Percentiles rank a stretch among this genome's conserved stretches.
Conservation (phyloP, 2,329 filamentous ascomycete species). For the Apiospora rasikravindrae region DNA sequence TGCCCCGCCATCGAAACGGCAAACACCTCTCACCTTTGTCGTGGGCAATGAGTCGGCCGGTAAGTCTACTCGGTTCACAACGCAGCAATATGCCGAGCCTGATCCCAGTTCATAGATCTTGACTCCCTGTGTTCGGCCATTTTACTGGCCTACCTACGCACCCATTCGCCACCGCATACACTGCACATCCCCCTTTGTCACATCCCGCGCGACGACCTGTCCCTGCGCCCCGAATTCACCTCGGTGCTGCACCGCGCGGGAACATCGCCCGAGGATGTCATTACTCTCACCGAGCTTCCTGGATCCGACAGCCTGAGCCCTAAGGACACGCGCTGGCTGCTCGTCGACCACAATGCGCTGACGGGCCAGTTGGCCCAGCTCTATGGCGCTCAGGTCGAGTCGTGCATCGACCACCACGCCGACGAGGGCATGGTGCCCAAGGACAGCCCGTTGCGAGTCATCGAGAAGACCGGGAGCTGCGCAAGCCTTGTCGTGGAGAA, state of each 20-base stretch:
- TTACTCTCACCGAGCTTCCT: constrained; percentile 66
- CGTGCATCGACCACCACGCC: constrained; percentile 79
- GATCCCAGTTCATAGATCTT: constrained; percentile 59
- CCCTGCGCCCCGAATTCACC: constrained; percentile 74
- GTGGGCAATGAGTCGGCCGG: constrained; percentile 73
- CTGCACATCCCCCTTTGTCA: constrained; percentile 77
- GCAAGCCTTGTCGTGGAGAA: constrained; percentile 71
- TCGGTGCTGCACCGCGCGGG: constrained; percentile 67
- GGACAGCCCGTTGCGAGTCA: constrained; percentile 59
- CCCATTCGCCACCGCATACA: constrained; percentile 56
- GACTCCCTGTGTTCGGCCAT: constrained; percentile 80
- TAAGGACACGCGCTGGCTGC: constrained; percentile 68
- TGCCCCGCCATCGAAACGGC: constrained; percentile 49
- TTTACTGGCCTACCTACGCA: constrained; percentile 75
- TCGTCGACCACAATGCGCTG: constrained; percentile 81
- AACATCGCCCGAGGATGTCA: constrained; percentile 64
- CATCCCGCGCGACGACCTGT: constrained; percentile 69
- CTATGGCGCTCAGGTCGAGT: constrained; percentile 60
- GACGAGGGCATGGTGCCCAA: constrained; percentile 65
- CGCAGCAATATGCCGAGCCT: not conserved
- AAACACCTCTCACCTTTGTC: constrained; percentile 62
- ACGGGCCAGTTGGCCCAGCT: constrained; percentile 63
- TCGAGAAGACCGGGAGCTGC: constrained; percentile 75
- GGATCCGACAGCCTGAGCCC: constrained; percentile 47
- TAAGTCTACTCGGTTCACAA: constrained; percentile 35